These are phyloP conservation scores for Simplicillium sp. DNA, from an alignment of 2,329 filamentous ascomycete species.

Conservation along the genomic window DNA sequence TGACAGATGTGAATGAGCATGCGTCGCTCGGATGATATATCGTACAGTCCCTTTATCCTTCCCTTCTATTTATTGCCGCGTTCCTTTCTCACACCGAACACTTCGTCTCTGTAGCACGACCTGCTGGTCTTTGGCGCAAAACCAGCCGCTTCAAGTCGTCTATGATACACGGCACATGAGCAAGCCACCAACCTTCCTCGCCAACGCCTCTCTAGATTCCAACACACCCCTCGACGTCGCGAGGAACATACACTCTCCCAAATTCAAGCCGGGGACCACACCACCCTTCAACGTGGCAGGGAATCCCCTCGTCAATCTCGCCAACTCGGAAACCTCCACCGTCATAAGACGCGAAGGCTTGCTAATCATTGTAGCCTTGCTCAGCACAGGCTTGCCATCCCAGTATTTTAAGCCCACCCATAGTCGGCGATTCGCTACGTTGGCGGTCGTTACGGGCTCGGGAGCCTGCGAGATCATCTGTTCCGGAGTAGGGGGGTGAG, in stretches of 20 bases:
- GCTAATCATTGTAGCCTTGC: conserved; percentile 54
- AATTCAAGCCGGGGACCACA: conserved; percentile 61
- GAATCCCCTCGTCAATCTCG: conserved; percentile 58
- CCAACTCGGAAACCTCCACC: conserved; percentile 52
- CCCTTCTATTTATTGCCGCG: background rate
- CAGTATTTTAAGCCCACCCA: conserved; percentile 91
- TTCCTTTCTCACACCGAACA: no score
- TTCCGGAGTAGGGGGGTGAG: conserved; percentile 39
- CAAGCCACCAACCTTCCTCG: conserved; percentile 71
- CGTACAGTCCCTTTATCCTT: background rate
- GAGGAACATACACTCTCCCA: conserved; percentile 78
- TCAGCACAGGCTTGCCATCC: conserved; percentile 71
- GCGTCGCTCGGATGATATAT: background rate
- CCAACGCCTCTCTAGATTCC: conserved; percentile 74
- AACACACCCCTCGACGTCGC: conserved; percentile 69
- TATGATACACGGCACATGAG: conserved; percentile 61
- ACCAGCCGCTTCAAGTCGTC: no score
- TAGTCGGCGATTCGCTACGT: conserved; percentile 64
- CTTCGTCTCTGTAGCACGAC: conserved; percentile 4
- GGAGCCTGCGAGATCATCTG: conserved; percentile 35
- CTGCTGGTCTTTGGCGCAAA: conserved; percentile 2
- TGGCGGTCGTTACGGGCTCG: conserved; percentile 54
- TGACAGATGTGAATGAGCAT: no score
- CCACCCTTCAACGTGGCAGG: conserved; percentile 48
- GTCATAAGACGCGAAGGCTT: conserved; percentile 67